These are phyloP conservation scores for Glutinoglossum americanum DNA, from an alignment of 495 filamentous ascomycete genomes.

Conservation along the genomic window DNA sequence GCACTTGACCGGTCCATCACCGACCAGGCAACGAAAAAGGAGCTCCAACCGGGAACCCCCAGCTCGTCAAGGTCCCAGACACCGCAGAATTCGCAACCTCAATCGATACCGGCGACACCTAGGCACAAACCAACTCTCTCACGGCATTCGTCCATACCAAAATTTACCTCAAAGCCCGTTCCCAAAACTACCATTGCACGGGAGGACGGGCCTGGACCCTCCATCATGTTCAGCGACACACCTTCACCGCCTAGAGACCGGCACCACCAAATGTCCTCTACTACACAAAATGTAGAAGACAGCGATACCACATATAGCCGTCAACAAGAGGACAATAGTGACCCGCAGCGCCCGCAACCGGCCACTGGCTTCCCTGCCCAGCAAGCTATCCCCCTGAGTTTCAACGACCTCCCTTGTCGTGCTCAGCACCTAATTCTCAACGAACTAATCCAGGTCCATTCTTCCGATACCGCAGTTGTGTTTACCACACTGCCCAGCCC, in stretches of 20 bases:
- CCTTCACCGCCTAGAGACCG: constrained; percentile 17
- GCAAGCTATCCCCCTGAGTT: constrained; percentile 43
- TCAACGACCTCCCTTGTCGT: constrained; percentile 66
- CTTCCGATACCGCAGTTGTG: constrained; percentile 53
- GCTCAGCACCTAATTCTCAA: constrained; percentile 75
- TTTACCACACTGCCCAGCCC: constrained; percentile 67
- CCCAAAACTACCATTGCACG: constrained; percentile 46
- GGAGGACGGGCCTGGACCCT: constrained; percentile 41
- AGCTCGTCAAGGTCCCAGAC: not conserved
- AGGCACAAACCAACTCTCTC: constrained; percentile 26
- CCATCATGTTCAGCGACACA: constrained; percentile 55
- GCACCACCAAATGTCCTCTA: not conserved
- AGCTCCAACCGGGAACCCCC: not conserved
- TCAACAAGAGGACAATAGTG: constrained; percentile 3
- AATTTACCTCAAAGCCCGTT: constrained; percentile 53
- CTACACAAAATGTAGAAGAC: not conserved
- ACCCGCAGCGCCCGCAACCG: not conserved
- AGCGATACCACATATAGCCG: not conserved
- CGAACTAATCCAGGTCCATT: constrained; percentile 53
- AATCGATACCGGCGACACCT: not conserved
- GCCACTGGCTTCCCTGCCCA: constrained; percentile 30
- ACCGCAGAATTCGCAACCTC: constrained; percentile 15
- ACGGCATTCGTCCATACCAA: constrained; percentile 22
- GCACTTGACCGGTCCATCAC: not conserved
- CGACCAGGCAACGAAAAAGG: not conserved